Percentiles rank a stretch among this genome's conserved stretches.
These are phyloP conservation scores for Leccinum longicurvipes DNA, from an alignment of 768 basidiomycete genomes.

Conservation along the genomic window DNA sequence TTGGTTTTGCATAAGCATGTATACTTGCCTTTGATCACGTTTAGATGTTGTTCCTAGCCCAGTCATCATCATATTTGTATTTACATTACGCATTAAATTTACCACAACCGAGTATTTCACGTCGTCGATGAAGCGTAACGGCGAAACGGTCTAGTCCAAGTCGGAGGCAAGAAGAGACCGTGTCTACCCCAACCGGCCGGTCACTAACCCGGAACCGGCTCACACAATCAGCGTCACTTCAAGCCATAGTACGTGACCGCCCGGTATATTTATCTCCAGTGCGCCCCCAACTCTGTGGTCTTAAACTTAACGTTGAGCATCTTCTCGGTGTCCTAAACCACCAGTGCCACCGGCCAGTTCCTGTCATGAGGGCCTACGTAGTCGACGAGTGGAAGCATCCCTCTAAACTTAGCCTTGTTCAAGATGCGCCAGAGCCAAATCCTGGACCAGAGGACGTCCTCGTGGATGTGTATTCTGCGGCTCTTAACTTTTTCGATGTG, in stretches of 20 bases:
- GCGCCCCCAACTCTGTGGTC: not conserved
- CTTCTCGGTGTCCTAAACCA: not conserved
- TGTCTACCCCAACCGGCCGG: not conserved
- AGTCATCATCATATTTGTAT: constrained; percentile 33
- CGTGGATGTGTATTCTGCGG: constrained; percentile 72
- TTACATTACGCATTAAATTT: constrained; percentile 24
- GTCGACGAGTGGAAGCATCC: constrained; percentile 69
- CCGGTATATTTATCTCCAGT: not conserved
- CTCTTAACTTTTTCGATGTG: constrained; percentile 77
- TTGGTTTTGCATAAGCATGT: constrained; percentile 66
- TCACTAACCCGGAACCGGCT: constrained; percentile 4
- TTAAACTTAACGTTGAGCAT: not conserved
- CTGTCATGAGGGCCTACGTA: constrained; percentile 73
- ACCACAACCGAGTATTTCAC: constrained; percentile 2
- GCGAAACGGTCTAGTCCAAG: not conserved
- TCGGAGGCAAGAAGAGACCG: not conserved
- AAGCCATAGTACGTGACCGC: not conserved
- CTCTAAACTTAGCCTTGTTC: constrained; percentile 52
- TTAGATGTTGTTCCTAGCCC: constrained; percentile 13
- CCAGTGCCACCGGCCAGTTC: not conserved
- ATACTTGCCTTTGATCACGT: constrained; percentile 1
- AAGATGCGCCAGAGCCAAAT: constrained; percentile 56
- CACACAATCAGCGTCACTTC: not conserved
- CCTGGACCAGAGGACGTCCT: constrained; percentile 54
- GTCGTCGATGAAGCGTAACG: not conserved